Conservation (phyloP, 306 rosid species). For the Amphicarpaea edgeworthii region DNA sequence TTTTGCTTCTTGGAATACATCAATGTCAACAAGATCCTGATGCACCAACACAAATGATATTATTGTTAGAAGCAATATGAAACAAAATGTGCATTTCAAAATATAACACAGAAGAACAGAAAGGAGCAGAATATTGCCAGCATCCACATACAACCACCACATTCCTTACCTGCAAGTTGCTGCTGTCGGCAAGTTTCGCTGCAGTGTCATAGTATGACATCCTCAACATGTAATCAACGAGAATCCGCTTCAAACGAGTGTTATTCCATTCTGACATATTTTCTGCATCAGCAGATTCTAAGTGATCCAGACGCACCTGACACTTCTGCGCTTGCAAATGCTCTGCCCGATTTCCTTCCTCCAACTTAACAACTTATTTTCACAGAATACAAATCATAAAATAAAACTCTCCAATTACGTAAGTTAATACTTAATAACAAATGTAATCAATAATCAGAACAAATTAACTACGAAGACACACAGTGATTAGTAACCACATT, state of each 20-base stretch:
- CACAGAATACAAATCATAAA: conserved; percentile 27
- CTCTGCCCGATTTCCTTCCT: conserved; percentile 81
- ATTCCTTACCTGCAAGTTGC: conserved; percentile 74
- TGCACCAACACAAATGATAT: conserved; percentile 29
- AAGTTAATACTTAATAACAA: background rate
- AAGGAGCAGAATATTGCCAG: conserved; percentile 33
- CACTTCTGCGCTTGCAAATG: conserved; percentile 90
- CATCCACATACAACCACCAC: conserved; percentile 19
- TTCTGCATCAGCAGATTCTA: conserved; percentile 83
- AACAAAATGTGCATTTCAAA: conserved; percentile 33
- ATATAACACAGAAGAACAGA: conserved; percentile 25
- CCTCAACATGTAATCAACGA: conserved; percentile 96
- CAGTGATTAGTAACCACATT: too few relatives aligned
- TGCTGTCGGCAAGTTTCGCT: conserved; percentile 72
- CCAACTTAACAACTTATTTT: conserved; percentile 70
- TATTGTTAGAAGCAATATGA: conserved; percentile 16
- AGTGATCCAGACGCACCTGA: conserved; percentile 76
- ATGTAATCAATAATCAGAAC: background rate
- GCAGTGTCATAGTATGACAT: conserved; percentile 94
- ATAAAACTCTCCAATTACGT: background rate
- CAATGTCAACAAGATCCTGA: conserved; percentile 94
- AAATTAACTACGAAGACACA: too few relatives aligned
- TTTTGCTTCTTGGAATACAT: conserved; percentile 93
- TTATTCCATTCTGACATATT: conserved; percentile 77
- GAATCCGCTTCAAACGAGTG: conserved; percentile 86